These are phyloP conservation scores for Rubia balearica DNA, from an alignment of 305 asterid species.

Conservation along the genomic window DNA sequence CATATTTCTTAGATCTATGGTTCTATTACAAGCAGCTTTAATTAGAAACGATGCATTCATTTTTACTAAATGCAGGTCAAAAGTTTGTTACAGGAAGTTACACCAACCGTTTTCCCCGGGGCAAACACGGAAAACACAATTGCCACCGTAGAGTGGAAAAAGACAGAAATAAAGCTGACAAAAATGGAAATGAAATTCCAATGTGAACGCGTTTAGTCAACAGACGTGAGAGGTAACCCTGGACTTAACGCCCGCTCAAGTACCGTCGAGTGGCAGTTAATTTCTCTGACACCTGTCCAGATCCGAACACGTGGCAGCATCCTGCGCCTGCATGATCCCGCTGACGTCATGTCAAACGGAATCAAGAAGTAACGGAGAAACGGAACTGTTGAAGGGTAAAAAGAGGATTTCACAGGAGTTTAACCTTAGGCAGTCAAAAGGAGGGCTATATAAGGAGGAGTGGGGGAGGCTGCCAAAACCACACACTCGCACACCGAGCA, in stretches of 20 bases:
- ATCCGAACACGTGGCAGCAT: rapidly evolving
- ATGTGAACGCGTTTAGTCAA: conserved; percentile 41
- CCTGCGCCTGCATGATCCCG: background rate
- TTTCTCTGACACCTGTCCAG: background rate
- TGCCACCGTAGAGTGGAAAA: background rate
- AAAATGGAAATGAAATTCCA: conserved; percentile 13
- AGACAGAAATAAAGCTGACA: background rate
- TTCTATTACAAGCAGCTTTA: too few relatives aligned
- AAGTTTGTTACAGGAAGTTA: background rate
- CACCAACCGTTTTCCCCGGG: background rate
- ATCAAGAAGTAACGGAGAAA: background rate
- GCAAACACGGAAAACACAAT: background rate
- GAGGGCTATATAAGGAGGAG: conserved; percentile 26
- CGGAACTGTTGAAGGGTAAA: conserved; percentile 6
- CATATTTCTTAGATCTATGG: background rate
- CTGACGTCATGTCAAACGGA: conserved; percentile 19
- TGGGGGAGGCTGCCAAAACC: conserved; percentile 2
- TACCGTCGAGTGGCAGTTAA: conserved; percentile 8
- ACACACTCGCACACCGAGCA: conserved; percentile 14
- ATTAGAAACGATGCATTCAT: background rate
- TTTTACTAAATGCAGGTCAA: background rate
- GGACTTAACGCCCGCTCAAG: background rate
- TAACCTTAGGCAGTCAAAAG: conserved; percentile 12
- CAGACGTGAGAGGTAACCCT: conserved; percentile 2
- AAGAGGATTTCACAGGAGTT: conserved; percentile 21